Evolutionary conservation across 1,284 basidiomycete genomes (phyloP), one percentile per base, ranked within the genome.

Genomic region (Cystobasidium slooffiae): DNA sequence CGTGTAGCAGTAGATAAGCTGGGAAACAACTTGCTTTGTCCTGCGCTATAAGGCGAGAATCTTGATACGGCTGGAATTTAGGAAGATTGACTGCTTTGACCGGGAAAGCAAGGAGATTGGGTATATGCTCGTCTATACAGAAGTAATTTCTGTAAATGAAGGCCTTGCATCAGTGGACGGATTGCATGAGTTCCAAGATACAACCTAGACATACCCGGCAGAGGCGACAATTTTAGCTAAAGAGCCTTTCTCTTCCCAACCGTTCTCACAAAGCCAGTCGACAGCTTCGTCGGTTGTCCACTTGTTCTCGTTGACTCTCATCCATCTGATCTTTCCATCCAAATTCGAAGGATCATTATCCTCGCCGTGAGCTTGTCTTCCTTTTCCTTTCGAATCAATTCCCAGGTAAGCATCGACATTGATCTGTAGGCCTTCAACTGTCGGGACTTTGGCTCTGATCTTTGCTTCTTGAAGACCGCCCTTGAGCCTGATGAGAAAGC

Each of bases 21-120:
- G 97, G 94, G 81, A 99, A 94, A 83, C 97, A 99, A 61, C 92
- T 94, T 14, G 97, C 96, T 82, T 98, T 96, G 83, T 99, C 97
- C 82, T 99, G 97, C 9, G 98, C 84, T 73, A 99, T 94, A 43
- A 99, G 84, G 78, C 88, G 89, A 44, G 92, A 92, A n/a, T 86
- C 83, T 74, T 84, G 84, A 82, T 93, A 95, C 3, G 88, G 79
- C 18, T 86, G 86, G 89, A 93, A 90, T 58, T 87, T 88, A 58
- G 86, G 82, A 47, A 95, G 85, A 81, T 94, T 90, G 61, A 96
- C 87, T 0, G 91, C 90, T 92, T 92, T 94, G 72, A 95, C 90
- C 7, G 92, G 93, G 82, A 94, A 94, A 12, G 83, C 82, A 63
- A 80, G 77, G 6, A 80, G 75, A 24, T 78, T 77, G 0, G 89